Base-by-base conservation (phyloP, 176 grass and related monocot species). In the Thalia dealbata region DNA sequence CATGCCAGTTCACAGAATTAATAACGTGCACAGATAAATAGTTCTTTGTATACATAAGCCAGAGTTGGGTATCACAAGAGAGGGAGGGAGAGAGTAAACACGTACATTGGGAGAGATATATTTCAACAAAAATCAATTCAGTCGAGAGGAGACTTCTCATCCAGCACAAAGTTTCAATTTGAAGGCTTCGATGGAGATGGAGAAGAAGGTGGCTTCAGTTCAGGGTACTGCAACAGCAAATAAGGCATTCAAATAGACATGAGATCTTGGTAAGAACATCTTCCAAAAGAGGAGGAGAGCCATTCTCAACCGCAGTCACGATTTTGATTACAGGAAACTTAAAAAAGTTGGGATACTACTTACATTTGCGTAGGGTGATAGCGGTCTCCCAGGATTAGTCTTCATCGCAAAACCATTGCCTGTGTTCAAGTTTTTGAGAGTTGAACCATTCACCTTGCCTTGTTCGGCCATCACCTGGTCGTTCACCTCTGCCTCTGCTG, bases 291-390 rank as follows among this genome's bases (percentile, higher is more conserved):
- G n/a, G n/a, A n/a, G n/a, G n/a, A n/a, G n/a, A n/a, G n/a, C n/a
- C n/a, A 38, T 38, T 38, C 32, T 38, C 32, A 38, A 38, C 32
- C 4, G 32, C 32, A 38, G 4, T 38, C 32, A n/a, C n/a, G 32
- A 38, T 38, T 38, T 1, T 4, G 32, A 38, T 38, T 1, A 38
- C 32, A 4, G 32, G 32, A 51, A 61, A 61, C 14, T 0, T n/a
- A n/a, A 44, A 45, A 15, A 82, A 56, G 0, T 22, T 22, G 10
- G n/a, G n/a, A 55, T 23, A 48, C n/a, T 21, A n/a, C 61, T 54
- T 88, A 89, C 86, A 70, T 96, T 89, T 56, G 84, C 63, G 67
- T 88, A 92, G 52, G 89, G 89, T 5, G 83, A 86, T 52, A 81
- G 82, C 9, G 81, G 68, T 86, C 83, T 76, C 6, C 22, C 41